These are phyloP conservation scores for Gossypium davidsonii DNA, from an alignment of 441 rosid species.

Conservation along the genomic window DNA sequence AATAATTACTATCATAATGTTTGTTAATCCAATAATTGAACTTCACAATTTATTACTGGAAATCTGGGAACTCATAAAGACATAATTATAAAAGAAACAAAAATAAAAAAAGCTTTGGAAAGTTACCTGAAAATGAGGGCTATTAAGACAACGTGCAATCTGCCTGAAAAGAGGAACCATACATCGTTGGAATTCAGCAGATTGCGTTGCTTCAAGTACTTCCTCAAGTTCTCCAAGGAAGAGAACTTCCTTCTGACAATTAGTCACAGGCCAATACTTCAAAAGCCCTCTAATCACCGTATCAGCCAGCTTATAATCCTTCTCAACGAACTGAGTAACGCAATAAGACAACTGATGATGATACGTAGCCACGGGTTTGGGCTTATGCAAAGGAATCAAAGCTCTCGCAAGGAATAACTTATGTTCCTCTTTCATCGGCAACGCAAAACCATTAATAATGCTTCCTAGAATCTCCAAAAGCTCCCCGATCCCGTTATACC, in stretches of 20 bases:
- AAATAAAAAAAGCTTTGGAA: neutral
- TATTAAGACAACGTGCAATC: slow-evolving; percentile 83
- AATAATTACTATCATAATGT: neutral
- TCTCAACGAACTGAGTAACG: slow-evolving; percentile 76
- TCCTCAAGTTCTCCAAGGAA: slow-evolving; percentile 93
- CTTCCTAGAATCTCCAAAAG: slow-evolving; percentile 88
- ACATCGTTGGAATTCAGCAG: slow-evolving; percentile 82
- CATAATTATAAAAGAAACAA: neutral
- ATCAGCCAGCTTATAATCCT: slow-evolving; percentile 85
- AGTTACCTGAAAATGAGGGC: slow-evolving; percentile 85
- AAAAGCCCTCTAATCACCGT: slow-evolving; percentile 81
- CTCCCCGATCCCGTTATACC: slow-evolving; percentile 83
- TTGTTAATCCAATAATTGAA: neutral
- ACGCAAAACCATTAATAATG: slow-evolving; percentile 87
- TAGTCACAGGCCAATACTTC: slow-evolving; percentile 89
- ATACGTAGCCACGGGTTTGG: slow-evolving; percentile 59
- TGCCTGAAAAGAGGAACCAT: slow-evolving; percentile 84
- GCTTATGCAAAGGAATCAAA: slow-evolving; percentile 87
- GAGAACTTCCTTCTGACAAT: slow-evolving; percentile 84
- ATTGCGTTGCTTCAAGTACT: slow-evolving; percentile 84
- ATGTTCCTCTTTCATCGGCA: slow-evolving; percentile 98
- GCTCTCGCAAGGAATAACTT: slow-evolving; percentile 82
- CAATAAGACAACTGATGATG: slow-evolving; percentile 91
- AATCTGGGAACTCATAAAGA: neutral
- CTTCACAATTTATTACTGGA: neutral